Percentiles rank a stretch among this genome's conserved stretches.
These are phyloP conservation scores for Fusarium guadeloupense DNA, from an alignment of 2,329 filamentous ascomycete species.

Conservation along the genomic window DNA sequence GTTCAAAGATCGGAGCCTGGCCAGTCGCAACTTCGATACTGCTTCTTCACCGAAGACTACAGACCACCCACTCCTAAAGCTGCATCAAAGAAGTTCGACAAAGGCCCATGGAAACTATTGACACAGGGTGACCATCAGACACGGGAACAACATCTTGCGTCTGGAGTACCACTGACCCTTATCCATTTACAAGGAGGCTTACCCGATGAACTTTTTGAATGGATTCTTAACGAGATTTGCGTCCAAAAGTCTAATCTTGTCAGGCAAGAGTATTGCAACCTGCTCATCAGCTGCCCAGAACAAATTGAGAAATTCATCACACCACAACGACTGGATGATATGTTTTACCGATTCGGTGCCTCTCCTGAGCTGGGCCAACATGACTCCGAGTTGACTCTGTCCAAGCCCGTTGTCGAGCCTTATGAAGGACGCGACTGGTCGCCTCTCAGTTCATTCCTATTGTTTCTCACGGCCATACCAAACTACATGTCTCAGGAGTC, in stretches of 20 bases:
- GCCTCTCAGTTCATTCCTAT: constrained; percentile 54
- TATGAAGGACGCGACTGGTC: constrained; percentile 57
- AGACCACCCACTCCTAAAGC: constrained; percentile 37
- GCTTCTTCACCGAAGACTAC: constrained; percentile 59
- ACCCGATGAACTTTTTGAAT: constrained; percentile 71
- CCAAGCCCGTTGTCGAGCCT: constrained; percentile 40
- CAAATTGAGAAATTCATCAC: constrained; percentile 58
- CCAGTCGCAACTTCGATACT: constrained; percentile 51
- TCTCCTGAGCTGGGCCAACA: constrained; percentile 54
- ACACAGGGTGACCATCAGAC: constrained; percentile 53
- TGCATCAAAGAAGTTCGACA: constrained; percentile 46
- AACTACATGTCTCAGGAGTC: constrained; percentile 47
- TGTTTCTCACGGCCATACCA: constrained; percentile 53
- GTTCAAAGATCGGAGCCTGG: constrained; percentile 60
- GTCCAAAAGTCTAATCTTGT: constrained; percentile 64
- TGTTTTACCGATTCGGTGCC: constrained; percentile 70
- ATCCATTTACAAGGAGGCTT: constrained; percentile 50
- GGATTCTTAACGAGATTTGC: constrained; percentile 70
- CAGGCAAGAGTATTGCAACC: constrained; percentile 67
- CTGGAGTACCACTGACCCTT: constrained; percentile 68
- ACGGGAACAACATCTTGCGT: constrained; percentile 68
- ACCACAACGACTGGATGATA: constrained; percentile 54
- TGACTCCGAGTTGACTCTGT: constrained; percentile 31
- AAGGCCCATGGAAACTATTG: constrained; percentile 59
- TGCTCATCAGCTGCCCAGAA: constrained; percentile 58